Evolutionary conservation across 257 asterid species (phyloP).

Genomic region (Plantago ovata): DNA sequence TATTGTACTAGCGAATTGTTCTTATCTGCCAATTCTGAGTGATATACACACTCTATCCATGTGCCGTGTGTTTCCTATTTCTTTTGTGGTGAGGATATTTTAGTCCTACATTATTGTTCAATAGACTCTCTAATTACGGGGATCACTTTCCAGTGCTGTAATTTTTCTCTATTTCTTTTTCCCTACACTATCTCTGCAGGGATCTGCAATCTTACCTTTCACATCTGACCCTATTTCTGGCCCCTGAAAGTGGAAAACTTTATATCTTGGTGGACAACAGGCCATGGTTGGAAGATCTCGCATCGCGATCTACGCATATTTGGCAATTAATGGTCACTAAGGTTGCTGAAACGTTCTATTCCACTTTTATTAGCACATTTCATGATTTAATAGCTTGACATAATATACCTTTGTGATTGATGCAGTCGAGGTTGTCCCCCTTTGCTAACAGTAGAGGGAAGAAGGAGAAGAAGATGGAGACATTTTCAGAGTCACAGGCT

Average conservation of each 20-base stretch:
- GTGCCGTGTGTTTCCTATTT: no score
- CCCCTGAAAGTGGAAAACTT: slow-evolving; percentile 55
- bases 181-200: slow-evolving; percentile 31
- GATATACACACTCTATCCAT: no score
- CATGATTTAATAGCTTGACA: slow-evolving; percentile 3
- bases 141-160: background rate
- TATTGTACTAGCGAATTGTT: no score
- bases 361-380: slow-evolving; percentile 5
- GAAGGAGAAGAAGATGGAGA: slow-evolving; percentile 43
- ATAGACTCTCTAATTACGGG: background rate
- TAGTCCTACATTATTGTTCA: no score
- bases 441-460: slow-evolving; percentile 70
- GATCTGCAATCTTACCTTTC: slow-evolving; percentile 90
- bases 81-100: no score
- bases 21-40: no score
- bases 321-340: slow-evolving; percentile 93
- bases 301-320: slow-evolving; percentile 63
- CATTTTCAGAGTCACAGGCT: slow-evolving; percentile 24
- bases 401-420: slow-evolving; percentile 18
- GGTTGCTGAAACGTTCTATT: slow-evolving; percentile 35
- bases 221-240: slow-evolving; percentile 56
- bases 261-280: slow-evolving; percentile 76
- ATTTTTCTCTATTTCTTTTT: background rate
- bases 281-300: slow-evolving; percentile 77
- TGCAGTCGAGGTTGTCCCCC: slow-evolving; percentile 84